Evolutionary conservation across 176 grass and related monocot species (phyloP).

Genomic region (Oryza meyeriana): DNA sequence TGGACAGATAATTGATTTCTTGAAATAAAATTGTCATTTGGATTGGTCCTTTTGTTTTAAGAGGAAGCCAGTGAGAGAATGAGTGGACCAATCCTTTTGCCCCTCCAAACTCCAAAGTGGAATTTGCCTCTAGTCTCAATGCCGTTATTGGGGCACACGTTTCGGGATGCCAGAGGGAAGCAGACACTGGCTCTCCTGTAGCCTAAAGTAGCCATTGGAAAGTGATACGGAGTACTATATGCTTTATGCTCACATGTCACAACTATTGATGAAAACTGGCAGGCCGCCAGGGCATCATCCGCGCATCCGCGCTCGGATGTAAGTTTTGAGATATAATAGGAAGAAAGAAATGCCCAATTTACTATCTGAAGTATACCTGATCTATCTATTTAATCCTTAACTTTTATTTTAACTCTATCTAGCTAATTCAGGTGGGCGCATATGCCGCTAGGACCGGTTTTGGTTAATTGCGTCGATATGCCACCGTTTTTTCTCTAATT

Average conservation of each 20-base stretch:
- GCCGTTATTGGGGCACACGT: constrained; percentile 67
- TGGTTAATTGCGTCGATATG: no score
- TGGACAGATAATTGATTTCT: background rate
- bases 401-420: no score
- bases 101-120: constrained; percentile 29
- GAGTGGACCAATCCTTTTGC: constrained; percentile 20
- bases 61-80: background rate
- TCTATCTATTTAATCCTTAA: no score
- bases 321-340: background rate
- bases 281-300: background rate
- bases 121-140: constrained; percentile 42
- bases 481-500: no score
- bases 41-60: background rate
- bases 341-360: no score
- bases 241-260: background rate
- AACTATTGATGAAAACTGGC: background rate
- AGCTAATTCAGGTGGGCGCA: no score
- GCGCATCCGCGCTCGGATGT: background rate
- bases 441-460: no score
- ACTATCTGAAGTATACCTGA: no score
- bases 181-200: constrained; percentile 45
- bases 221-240: constrained; percentile 32
- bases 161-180: constrained; percentile 51
- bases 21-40: constrained; percentile 14
- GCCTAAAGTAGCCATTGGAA: constrained; percentile 38